phyloP scores from a whole-genome alignment of 495 filamentous ascomycete genomes.

The Aspergillus steynii region DNA sequence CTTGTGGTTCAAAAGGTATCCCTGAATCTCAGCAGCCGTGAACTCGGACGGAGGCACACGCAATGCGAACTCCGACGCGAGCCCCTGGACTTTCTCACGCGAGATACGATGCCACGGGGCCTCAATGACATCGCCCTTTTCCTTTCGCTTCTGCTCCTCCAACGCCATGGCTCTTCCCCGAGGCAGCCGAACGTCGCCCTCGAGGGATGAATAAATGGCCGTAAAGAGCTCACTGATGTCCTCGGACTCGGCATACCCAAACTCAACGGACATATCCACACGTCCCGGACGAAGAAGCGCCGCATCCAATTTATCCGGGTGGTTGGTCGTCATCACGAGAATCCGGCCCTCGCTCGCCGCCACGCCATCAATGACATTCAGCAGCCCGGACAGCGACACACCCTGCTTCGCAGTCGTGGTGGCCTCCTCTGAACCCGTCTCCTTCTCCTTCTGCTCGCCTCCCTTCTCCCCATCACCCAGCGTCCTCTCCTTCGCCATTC shows the following conservation, averaged over 20 bases:
- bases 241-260: slow-evolving; percentile 60
- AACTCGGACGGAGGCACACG: slow-evolving; percentile 64
- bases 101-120: slow-evolving; percentile 10
- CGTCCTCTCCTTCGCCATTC: slow-evolving; percentile 56
- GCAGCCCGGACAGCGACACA: slow-evolving; percentile 67
- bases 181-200: slow-evolving; percentile 25
- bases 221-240: slow-evolving; percentile 70
- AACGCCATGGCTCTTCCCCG: not conserved
- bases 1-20: slow-evolving; percentile 70
- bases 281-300: slow-evolving; percentile 76
- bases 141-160: slow-evolving; percentile 6
- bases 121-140: not conserved
- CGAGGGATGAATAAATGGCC: slow-evolving; percentile 61
- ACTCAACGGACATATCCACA: slow-evolving; percentile 73
- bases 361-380: slow-evolving; percentile 84
- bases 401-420: slow-evolving; percentile 22
- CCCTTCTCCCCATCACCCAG: not conserved
- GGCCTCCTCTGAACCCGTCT: not conserved
- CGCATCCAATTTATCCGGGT: slow-evolving; percentile 71
- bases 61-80: slow-evolving; percentile 60
- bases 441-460: slow-evolving; percentile 6
- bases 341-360: slow-evolving; percentile 74
- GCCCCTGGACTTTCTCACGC: slow-evolving; percentile 29
- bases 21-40: slow-evolving; percentile 77
- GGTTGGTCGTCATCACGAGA: slow-evolving; percentile 85